Evolutionary conservation across 805 yeast genomes (phyloP), one percentile per base, ranked within the genome.

Genomic region (Isabelozyma pseudorhagii): DNA sequence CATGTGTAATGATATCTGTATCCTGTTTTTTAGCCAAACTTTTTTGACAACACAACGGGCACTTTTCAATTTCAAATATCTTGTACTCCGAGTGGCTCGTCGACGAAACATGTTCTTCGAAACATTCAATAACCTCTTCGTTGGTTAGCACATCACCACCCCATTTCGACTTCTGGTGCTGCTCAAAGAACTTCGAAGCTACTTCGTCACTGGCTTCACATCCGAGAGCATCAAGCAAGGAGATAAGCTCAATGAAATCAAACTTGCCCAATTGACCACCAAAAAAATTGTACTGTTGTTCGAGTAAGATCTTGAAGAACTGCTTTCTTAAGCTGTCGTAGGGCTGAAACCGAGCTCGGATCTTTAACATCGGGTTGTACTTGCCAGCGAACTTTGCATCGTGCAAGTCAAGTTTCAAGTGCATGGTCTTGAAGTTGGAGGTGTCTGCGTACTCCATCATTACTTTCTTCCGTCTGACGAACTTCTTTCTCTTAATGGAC

Each of bases 1-100:
- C 79, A 69, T 93, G 99, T 1, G 89, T 83, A n/a, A 89, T 81
- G 47, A 89, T 81, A 56, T 90, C 96, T 40, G 79, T 61, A 58
- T 85, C 85, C 49, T 78, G 77, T 48, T 76, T 73, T 46, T 77
- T 75, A 4, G 74, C 67, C 27, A 83, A 72, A 41, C 86, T 69
- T 15, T 85, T 82, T 55, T 79, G 79, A 46, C 78, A 75, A 67
- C 98, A 94, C 9, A 87, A 74, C 0, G 98, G 98, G 62, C 98
- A 94, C 48, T 77, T 78, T 51, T 83, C 81, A 34, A 88, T 74
- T 45, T 77, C 81, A 59, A 89, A 79, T 5, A 85, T 71, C 44
- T 78, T 75, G 40, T 67, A 59, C 8, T 61, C 58, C 10, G 52
- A 54, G n/a, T 51, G 53, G 13, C 54, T 34, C 11, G 57, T 47